These are phyloP conservation scores for Emiliania huxleyi DNA, from an alignment of 78 protist genomes.

Conservation along the genomic window DNA sequence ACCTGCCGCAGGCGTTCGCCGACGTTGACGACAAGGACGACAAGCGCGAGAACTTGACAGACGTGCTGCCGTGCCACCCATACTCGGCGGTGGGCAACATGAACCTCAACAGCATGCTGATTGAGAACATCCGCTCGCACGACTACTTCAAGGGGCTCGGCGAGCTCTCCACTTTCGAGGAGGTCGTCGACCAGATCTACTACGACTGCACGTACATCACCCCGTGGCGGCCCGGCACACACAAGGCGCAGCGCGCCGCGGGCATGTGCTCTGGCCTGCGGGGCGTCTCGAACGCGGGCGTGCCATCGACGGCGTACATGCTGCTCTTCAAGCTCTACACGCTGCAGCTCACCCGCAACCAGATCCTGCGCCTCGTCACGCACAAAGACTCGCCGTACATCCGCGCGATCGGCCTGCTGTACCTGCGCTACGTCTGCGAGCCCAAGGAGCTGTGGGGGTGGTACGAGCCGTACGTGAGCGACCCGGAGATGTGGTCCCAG, in stretches of 20 bases:
- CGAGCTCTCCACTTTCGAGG: conserved; percentile 54
- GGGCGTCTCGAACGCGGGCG: conserved; percentile 42
- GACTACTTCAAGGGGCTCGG: conserved; percentile 63
- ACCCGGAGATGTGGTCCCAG: no score
- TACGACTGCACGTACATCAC: conserved; percentile 47
- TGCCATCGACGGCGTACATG: conserved; percentile 73
- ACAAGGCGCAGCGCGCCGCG: background rate
- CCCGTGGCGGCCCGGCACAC: conserved; percentile 26
- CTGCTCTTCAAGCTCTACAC: conserved; percentile 66
- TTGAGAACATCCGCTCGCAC: conserved; percentile 62
- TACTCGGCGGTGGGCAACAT: conserved; percentile 69
- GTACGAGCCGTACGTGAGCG: background rate
- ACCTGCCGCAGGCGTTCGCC: background rate
- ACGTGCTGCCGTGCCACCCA: background rate
- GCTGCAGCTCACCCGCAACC: conserved; percentile 63
- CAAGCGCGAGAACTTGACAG: background rate
- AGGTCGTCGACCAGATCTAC: conserved; percentile 68
- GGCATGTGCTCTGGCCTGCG: conserved; percentile 17
- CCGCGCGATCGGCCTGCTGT: conserved; percentile 67
- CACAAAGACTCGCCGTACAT: conserved; percentile 68
- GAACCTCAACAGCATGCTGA: conserved; percentile 67
- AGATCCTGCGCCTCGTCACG: conserved; percentile 49
- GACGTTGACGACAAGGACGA: background rate
- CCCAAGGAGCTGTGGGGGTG: conserved; percentile 66
- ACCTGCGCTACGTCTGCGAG: conserved; percentile 62